A percentile compares a stretch with the other conserved stretches of the same genome.
Evolutionary conservation across 306 rosid species (phyloP).

Genomic region (Echinosophora koreensis): DNA sequence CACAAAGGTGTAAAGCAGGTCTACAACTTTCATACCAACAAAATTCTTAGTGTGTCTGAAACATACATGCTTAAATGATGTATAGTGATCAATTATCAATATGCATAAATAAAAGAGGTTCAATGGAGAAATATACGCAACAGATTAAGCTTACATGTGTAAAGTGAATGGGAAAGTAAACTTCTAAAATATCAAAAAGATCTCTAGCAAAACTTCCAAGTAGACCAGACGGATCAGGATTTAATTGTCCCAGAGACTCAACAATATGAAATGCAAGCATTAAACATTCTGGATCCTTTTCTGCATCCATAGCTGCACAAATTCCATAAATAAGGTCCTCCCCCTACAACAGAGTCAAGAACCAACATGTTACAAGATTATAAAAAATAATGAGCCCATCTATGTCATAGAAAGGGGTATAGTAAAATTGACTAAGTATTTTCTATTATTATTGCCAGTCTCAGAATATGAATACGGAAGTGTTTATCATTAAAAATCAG

Average conservation of each 20-base stretch:
- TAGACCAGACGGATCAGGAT: conserved; percentile 80
- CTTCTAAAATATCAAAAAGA: conserved; percentile 76
- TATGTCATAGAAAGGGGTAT: not conserved
- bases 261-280: conserved; percentile 72
- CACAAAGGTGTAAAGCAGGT: conserved; percentile 31
- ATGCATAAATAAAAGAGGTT: conserved; percentile 32
- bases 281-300: conserved; percentile 94
- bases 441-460: not conserved
- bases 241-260: conserved; percentile 65
- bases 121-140: conserved; percentile 27
- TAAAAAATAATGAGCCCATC: not conserved
- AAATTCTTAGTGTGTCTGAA: conserved; percentile 23
- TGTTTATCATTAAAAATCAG: too few species aligned
- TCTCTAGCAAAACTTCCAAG: conserved; percentile 71
- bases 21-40: conserved; percentile 21
- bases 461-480: too few species aligned
- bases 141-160: conserved; percentile 81
- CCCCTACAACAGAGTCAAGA: conserved; percentile 66
- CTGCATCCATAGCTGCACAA: conserved; percentile 89
- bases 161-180: conserved; percentile 97
- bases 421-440: conserved; percentile 22
- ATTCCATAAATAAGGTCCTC: conserved; percentile 75
- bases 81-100: conserved; percentile 26
- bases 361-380: conserved; percentile 17
- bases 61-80: conserved; percentile 32